Conservation (phyloP, 2,329 filamentous ascomycete species). For the Diaporthe helianthi region DNA sequence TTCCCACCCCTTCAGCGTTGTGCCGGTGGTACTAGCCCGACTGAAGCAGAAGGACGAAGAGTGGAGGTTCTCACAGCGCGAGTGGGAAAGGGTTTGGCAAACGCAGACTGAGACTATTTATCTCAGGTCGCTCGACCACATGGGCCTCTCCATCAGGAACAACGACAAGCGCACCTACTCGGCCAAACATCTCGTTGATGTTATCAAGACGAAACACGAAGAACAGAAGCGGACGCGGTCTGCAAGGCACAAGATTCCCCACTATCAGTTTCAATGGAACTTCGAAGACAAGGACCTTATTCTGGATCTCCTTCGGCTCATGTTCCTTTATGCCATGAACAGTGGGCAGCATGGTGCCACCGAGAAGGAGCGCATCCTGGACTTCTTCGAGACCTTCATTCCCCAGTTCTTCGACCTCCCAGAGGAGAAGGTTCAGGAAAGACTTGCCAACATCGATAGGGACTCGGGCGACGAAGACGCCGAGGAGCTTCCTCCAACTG, state of each 20-base stretch:
- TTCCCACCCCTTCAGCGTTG: slow-evolving; percentile 80
- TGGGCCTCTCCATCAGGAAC: slow-evolving; percentile 88
- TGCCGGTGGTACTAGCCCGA: slow-evolving; percentile 86
- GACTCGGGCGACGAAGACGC: slow-evolving; percentile 78
- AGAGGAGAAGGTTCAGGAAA: slow-evolving; percentile 71
- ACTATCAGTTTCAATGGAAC: slow-evolving; percentile 77
- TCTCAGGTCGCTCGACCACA: slow-evolving; percentile 95
- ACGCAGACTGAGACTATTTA: slow-evolving; percentile 94
- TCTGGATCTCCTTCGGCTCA: slow-evolving; percentile 66
- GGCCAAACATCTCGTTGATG: slow-evolving; percentile 86
- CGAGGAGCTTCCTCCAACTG: slow-evolving; percentile 75
- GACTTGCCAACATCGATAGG: slow-evolving; percentile 72
- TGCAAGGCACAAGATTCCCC: slow-evolving; percentile 63
- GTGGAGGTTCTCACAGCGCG: slow-evolving; percentile 94
- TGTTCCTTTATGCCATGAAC: slow-evolving; percentile 70
- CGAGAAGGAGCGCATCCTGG: slow-evolving; percentile 76
- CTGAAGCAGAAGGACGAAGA: slow-evolving; percentile 97
- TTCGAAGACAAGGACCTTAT: slow-evolving; percentile 77
- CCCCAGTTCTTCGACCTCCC: slow-evolving; percentile 79
- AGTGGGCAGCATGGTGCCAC: slow-evolving; percentile 74
- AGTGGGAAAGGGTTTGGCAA: slow-evolving; percentile 99
- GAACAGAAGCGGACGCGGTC: slow-evolving; percentile 80
- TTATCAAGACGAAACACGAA: slow-evolving; percentile 91
- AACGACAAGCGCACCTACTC: slow-evolving; percentile 92
- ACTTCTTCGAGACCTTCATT: slow-evolving; percentile 80